A percentile compares a stretch with the other conserved stretches of the same genome.
Evolutionary conservation across 371 early-diverging fungal species (phyloP).

Genomic region (Lichtheimia ramosa): DNA sequence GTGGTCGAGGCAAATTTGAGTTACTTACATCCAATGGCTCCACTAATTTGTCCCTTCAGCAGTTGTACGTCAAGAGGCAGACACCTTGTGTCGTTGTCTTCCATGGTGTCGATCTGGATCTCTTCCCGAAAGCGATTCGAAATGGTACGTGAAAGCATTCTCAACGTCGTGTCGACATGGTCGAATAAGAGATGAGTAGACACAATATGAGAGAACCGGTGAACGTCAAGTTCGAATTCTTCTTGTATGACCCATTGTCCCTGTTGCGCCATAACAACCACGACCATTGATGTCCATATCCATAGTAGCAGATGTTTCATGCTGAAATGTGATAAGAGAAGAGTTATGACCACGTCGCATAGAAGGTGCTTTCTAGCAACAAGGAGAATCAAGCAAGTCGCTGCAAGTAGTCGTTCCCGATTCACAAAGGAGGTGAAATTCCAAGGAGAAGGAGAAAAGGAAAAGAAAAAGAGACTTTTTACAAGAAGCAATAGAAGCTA

Average conservation of each 20-base stretch:
- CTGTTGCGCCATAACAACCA: too few species aligned
- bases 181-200: conserved; percentile 35
- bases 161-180: conserved; percentile 26
- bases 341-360: too few species aligned
- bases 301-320: too few species aligned
- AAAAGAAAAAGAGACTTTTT: not conserved
- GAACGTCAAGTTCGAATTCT: conserved; percentile 18
- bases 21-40: conserved; percentile 40
- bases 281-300: too few species aligned
- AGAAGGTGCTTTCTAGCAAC: too few species aligned
- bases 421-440: not conserved
- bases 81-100: not conserved
- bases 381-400: too few species aligned
- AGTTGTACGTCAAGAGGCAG: conserved; percentile 29
- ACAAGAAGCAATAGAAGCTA: too few species aligned
- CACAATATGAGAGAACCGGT: conserved; percentile 24
- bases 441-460: not conserved
- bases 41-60: conserved; percentile 33
- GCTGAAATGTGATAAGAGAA: too few species aligned
- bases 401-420: too few species aligned
- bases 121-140: conserved; percentile 32
- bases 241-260: not conserved
- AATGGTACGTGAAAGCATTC: conserved; percentile 25
- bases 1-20: not conserved
- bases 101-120: conserved; percentile 20